Evolutionary conservation across 2,329 filamentous ascomycete species (phyloP), one percentile per base, ranked within the genome.

Genomic region (Phaeosphaeria sp.): DNA sequence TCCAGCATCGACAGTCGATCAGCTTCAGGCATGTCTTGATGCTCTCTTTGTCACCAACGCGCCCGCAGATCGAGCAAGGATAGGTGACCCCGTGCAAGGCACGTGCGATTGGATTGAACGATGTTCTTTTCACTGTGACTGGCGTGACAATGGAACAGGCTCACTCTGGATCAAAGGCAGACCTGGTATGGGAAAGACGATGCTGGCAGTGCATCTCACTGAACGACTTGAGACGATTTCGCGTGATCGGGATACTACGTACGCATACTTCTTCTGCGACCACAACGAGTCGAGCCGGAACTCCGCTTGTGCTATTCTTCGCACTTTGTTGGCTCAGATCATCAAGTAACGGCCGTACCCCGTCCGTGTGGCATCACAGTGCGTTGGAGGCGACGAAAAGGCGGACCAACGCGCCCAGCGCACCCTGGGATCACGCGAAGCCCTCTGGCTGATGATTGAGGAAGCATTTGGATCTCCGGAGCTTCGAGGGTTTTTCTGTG

Each of bases 21-120:
- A 22, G 9, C n/a, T 22, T 18, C 15, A 33, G 46, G 9, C n/a
- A 22, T 47, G 44, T 36, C 48, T 21, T 22, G 27, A 53, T 20
- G 55, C 58, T 11, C 46, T 64, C 36, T 59, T 53, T 48, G 49
- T 59, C 44, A 64, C 53, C 18, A 47, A 59, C 46, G 53, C 58
- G 4, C 2, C 48, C 5, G 22, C 46, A 21, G 62, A 60, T 25
- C 59, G 55, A 54, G 22, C 40, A 11, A 24, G 6, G 21, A 56
- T 56, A 33, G 48, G 48, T 21, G 13, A 21, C 7, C 11, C n/a
- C 3, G 50, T 56, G 8, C 15, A 20, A 1, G 59, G 67, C 15
- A 68, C 68, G 7, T 74, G 71, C 57, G 62, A 71, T 52, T 74
- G 72, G 73, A 60, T 75, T n/a, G 51, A n/a, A 50, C 36, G 53